Evolutionary conservation across 1,284 basidiomycete species (phyloP).

Genomic region (Grifola frondosa): DNA sequence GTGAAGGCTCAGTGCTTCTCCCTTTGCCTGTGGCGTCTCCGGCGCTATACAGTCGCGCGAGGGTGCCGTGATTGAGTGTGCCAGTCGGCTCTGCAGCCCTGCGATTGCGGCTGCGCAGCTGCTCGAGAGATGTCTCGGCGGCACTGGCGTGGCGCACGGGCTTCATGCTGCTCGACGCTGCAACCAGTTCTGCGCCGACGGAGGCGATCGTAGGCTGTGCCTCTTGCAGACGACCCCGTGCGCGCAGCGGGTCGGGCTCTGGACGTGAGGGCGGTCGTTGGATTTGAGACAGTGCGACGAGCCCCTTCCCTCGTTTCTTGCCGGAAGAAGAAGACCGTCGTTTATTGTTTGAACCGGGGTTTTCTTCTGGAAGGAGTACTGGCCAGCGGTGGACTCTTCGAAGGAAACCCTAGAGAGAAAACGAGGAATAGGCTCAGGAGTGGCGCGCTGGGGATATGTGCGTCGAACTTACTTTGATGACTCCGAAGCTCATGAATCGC

Average conservation of each 20-base stretch:
- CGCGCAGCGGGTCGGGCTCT: conserved; percentile 13
- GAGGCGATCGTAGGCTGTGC: conserved; percentile 25
- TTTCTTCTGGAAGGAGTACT: conserved; percentile 47
- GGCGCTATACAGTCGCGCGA: conserved; percentile 9
- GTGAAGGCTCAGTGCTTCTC: too few relatives aligned
- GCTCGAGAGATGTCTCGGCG: conserved; percentile 38
- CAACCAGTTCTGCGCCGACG: conserved; percentile 24
- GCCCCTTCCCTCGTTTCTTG: conserved; percentile 23
- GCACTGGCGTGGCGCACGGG: conserved; percentile 28
- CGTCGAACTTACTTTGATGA: conserved; percentile 78
- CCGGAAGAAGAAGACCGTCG: conserved; percentile 14
- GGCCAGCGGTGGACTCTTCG: conserved; percentile 93
- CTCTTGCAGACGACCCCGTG: conserved; percentile 23
- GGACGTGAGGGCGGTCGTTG: conserved; percentile 7
- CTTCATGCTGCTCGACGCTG: conserved; percentile 11
- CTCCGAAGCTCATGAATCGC: conserved; percentile 95
- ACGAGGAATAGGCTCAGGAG: neutral
- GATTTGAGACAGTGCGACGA: conserved; percentile 9
- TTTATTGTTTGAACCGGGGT: conserved; percentile 10
- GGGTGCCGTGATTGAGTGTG: too few relatives aligned
- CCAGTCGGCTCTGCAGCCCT: too few relatives aligned
- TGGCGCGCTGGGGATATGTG: neutral
- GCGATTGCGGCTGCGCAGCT: conserved; percentile 26
- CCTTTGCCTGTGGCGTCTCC: too few relatives aligned
- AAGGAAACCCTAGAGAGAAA: conserved; percentile 74